Conservation (phyloP, 169 alveolate species). For the Cyclospora cayetanensis region DNA sequence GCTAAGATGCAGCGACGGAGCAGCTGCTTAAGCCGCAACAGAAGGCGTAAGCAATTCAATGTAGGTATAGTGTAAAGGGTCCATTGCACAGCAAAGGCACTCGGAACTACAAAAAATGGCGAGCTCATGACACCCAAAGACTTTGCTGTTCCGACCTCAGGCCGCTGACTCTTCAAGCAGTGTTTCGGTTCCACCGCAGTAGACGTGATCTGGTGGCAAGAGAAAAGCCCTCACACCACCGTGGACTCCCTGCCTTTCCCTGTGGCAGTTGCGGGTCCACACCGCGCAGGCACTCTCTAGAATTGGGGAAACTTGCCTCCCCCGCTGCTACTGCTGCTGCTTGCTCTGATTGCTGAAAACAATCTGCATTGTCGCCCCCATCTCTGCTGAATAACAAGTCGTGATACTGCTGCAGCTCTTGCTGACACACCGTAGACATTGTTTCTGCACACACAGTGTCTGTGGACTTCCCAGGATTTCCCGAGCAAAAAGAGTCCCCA, state of each 20-base stretch:
- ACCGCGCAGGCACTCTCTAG: neutral
- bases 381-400: neutral
- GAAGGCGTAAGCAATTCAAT: neutral
- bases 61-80: no score
- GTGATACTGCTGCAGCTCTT: neutral
- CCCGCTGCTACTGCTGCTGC: conserved; percentile 45
- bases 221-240: neutral
- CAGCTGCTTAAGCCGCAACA: conserved; percentile 9
- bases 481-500: neutral
- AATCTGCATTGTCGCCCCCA: neutral
- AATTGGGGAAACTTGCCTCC: neutral
- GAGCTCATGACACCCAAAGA: no score
- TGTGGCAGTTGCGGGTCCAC: neutral
- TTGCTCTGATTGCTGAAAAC: neutral
- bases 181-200: neutral
- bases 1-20: neutral
- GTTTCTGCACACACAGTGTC: conserved; percentile 14
- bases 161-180: neutral
- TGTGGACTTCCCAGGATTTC: neutral
- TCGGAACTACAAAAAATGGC: no score
- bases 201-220: neutral
- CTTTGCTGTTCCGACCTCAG: neutral
- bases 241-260: neutral
- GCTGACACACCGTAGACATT: no score
- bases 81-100: no score